phyloP scores from a whole-genome alignment of 1,284 basidiomycete genomes.

The Irpex lacteus region DNA sequence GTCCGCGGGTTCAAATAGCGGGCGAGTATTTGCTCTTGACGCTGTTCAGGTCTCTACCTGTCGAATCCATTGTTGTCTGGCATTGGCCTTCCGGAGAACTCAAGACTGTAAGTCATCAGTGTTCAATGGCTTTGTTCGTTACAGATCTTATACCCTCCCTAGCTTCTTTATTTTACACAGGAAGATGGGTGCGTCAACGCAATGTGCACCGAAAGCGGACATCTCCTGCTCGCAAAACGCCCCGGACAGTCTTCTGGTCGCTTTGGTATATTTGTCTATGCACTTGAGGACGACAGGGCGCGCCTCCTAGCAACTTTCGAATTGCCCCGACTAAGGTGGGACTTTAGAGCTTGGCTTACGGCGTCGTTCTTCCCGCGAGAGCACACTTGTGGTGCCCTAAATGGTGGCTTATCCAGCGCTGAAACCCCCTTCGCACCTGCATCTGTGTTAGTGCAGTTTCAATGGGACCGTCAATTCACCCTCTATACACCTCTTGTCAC shows the following conservation, averaged over 20 bases:
- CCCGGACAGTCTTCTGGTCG: neutral
- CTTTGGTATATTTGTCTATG: constrained; percentile 12
- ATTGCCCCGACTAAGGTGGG: constrained; percentile 10
- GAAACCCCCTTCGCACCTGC: neutral
- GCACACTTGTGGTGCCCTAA: neutral
- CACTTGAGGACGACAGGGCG: constrained; percentile 6
- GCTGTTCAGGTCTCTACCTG: constrained; percentile 10
- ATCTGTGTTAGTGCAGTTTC: constrained; percentile 10
- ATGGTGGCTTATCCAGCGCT: neutral
- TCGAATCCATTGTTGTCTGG: constrained; percentile 15
- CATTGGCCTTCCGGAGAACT: constrained; percentile 14
- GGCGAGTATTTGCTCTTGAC: constrained; percentile 6
- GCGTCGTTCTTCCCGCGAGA: constrained; percentile 12
- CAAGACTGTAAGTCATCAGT: constrained; percentile 7
- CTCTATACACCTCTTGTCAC: constrained; percentile 10
- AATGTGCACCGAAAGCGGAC: constrained; percentile 9
- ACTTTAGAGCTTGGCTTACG: constrained; percentile 9
- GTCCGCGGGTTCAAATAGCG: constrained; percentile 11
- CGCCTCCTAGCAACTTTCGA: constrained; percentile 8
- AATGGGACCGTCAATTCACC: constrained; percentile 14
- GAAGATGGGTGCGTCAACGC: constrained; percentile 10
- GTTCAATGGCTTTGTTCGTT: neutral
- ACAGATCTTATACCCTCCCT: neutral
- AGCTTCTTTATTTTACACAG: constrained; percentile 7
- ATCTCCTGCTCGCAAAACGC: constrained; percentile 11